Conservation (phyloP, 2,329 filamentous ascomycete genomes). For the Clarireedia sp. region DNA sequence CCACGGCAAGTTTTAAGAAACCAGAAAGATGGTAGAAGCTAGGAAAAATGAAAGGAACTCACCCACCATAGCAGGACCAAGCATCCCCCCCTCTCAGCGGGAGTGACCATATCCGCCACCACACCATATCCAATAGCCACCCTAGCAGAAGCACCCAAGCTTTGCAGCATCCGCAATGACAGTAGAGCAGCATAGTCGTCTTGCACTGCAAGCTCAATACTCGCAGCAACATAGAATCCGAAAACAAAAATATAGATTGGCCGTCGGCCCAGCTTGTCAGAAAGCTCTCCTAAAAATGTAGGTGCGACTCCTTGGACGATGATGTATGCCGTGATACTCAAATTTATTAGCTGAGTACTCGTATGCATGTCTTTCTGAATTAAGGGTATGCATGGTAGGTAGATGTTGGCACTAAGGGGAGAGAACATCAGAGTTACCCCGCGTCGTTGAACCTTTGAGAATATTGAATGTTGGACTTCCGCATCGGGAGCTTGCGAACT, state of each 20-base stretch:
- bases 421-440: conserved; percentile 2
- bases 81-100: conserved; percentile 51
- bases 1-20: no score
- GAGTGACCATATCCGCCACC: conserved; percentile 60
- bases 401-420: conserved; percentile 5
- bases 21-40: background rate
- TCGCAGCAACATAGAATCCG: conserved; percentile 42
- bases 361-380: conserved; percentile 16
- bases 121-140: conserved; percentile 54
- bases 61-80: conserved; percentile 29
- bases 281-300: conserved; percentile 42
- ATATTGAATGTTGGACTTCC: background rate
- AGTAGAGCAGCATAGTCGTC: conserved; percentile 41
- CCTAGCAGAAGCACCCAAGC: conserved; percentile 48
- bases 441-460: background rate
- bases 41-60: conserved; percentile 25
- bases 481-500: background rate
- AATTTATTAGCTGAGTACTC: conserved; percentile 7
- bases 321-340: conserved; percentile 8
- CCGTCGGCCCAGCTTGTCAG: conserved; percentile 44
- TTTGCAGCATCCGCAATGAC: conserved; percentile 49
- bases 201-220: conserved; percentile 41
- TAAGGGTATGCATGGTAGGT: conserved; percentile 20
- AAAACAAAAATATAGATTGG: conserved; percentile 43
- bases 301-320: conserved; percentile 46